Percentiles rank a stretch among this genome's conserved stretches.
These are phyloP conservation scores for Climacium dendroides DNA, from an alignment of 225 moss, liverwort and hornwort species.

Conservation along the genomic window DNA sequence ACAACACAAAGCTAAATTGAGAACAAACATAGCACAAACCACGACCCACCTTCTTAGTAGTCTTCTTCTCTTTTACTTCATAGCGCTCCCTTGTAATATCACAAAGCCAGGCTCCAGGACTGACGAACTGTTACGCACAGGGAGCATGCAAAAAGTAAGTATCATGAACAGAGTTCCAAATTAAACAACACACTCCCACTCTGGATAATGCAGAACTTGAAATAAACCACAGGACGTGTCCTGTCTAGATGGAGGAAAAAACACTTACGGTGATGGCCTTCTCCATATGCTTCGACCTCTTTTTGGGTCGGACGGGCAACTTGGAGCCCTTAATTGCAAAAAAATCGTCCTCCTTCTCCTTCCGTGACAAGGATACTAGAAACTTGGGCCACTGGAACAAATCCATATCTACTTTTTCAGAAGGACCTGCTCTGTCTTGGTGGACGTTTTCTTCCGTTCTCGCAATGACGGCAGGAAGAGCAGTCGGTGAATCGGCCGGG, in stretches of 20 bases:
- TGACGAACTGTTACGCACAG: conserved; percentile 45
- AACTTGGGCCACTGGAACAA: conserved; percentile 87
- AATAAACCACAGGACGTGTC: background rate
- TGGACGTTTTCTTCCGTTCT: conserved; percentile 32
- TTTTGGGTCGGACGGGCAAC: conserved; percentile 72
- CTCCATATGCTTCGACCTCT: conserved; percentile 70
- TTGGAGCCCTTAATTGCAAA: conserved; percentile 73
- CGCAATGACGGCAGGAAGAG: conserved; percentile 17
- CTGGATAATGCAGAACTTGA: background rate
- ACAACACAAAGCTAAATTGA: background rate
- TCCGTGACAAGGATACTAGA: conserved; percentile 58
- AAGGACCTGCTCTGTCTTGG: conserved; percentile 32
- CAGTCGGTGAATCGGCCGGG: conserved; percentile 25
- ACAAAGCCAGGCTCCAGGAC: conserved; percentile 85
- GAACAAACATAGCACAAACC: background rate
- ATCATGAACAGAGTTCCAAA: background rate
- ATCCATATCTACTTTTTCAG: conserved; percentile 71
- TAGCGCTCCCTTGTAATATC: conserved; percentile 82
- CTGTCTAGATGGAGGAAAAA: background rate
- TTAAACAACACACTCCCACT: background rate
- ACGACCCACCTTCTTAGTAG: conserved; percentile 48
- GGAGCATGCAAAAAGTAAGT: background rate
- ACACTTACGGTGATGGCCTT: conserved; percentile 51
- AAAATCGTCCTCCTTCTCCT: conserved; percentile 89
- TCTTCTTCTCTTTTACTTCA: conserved; percentile 86